Percentiles rank a stretch among this genome's conserved stretches.
Conservation (phyloP, 2,329 filamentous ascomycete genomes). For the Pestalotiopsis sp. region DNA sequence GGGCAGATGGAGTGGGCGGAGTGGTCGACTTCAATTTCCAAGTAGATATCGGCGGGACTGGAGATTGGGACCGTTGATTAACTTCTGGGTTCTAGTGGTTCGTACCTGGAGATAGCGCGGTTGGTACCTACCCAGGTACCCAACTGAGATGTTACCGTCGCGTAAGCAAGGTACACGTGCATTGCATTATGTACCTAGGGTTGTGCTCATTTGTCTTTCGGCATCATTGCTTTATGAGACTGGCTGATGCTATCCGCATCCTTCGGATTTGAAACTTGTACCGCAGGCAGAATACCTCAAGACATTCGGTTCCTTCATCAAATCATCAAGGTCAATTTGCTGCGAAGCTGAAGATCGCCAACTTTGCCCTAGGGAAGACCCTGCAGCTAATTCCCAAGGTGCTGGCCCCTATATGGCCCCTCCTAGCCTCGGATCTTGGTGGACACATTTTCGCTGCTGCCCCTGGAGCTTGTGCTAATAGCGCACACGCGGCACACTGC, state of each 20-base stretch:
- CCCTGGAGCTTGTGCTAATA: not conserved
- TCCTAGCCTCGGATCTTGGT: not conserved
- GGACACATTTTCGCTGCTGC: not conserved
- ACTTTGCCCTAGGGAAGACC: not conserved
- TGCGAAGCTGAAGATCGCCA: not conserved
- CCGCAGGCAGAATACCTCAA: too few relatives aligned
- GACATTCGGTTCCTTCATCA: not conserved
- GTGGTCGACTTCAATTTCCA: constrained; percentile 3
- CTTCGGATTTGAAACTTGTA: too few relatives aligned
- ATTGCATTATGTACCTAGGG: not conserved
- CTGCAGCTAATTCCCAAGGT: not conserved
- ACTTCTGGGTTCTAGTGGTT: not conserved
- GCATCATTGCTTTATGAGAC: too few relatives aligned
- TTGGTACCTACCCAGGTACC: not conserved
- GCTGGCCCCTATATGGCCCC: not conserved
- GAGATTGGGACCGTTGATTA: constrained; percentile 4
- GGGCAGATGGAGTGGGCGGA: not conserved
- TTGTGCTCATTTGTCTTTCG: not conserved
- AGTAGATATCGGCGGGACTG: constrained; percentile 6
- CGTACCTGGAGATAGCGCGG: constrained; percentile 6
- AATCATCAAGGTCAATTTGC: not conserved
- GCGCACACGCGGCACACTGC: not conserved
- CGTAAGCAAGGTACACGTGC: not conserved
- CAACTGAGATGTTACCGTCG: not conserved
- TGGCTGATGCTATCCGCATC: too few relatives aligned